A percentile compares a stretch with the other conserved stretches of the same genome.
phyloP scores from a whole-genome alignment of 1,139 yeast species.

The Saccharomyces uvarum region DNA sequence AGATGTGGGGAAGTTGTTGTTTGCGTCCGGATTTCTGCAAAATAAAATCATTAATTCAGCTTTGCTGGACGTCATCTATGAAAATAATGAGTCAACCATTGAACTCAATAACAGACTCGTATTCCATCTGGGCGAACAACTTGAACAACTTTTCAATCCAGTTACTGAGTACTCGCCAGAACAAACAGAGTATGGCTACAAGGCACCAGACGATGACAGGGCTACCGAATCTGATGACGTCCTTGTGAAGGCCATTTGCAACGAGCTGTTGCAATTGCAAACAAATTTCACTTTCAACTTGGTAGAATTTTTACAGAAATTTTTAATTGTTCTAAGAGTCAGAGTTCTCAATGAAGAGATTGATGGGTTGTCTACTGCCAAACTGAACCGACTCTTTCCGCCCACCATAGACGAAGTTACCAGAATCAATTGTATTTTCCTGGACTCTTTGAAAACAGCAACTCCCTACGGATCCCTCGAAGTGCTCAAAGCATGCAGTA shows the following conservation, averaged over 20 bases:
- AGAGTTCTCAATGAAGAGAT: constrained; percentile 52
- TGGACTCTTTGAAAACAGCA: constrained; percentile 67
- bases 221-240: constrained; percentile 27
- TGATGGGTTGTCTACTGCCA: constrained; percentile 46
- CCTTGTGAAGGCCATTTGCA: constrained; percentile 43
- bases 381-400: constrained; percentile 73
- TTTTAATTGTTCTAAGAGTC: constrained; percentile 71
- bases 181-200: constrained; percentile 61
- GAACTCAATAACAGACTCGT: constrained; percentile 70
- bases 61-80: constrained; percentile 69
- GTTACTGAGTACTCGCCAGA: constrained; percentile 88
- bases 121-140: constrained; percentile 68
- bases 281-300: constrained; percentile 64
- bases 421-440: constrained; percentile 74
- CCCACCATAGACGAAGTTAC: constrained; percentile 93
- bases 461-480: constrained; percentile 63
- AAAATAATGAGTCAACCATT: constrained; percentile 42
- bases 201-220: constrained; percentile 28
- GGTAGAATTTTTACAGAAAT: constrained; percentile 67
- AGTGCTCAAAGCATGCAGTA: constrained; percentile 67
- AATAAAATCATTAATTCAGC: constrained; percentile 48
- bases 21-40: constrained; percentile 53
- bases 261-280: constrained; percentile 64
- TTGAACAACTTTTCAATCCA: constrained; percentile 85
- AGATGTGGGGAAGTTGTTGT: constrained; percentile 51